Base-by-base conservation (phyloP, 768 basidiomycete genomes). In the Xerocomus brunneocitrinus region DNA sequence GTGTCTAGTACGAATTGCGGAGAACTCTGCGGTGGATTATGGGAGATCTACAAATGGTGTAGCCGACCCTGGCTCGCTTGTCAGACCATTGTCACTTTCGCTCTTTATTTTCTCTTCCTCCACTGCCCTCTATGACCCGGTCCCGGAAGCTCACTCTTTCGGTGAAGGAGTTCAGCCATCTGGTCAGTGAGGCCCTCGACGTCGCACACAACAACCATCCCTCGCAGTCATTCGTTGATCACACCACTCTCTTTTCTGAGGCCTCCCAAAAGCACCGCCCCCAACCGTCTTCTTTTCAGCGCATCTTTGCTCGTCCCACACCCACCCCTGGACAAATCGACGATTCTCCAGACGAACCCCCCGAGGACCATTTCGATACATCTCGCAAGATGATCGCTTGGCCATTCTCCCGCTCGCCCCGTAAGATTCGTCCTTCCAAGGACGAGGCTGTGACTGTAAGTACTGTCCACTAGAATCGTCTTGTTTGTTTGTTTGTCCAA, bases 111-210 rank as follows among this genome's bases (percentile, higher is more conserved):
- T 36, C 42, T 36, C 53, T n/a, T 48, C 49, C 34, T 28, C 39
- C 45, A 34, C 25, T 36, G 3, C 8, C 51, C 47, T 42, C 49
- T 56, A 68, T 68, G 66, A 58, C 67, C 55, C 58, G 67, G 47
- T 51, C 64, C 5, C 58, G 62, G 30, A 67, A 64, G 49, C 40
- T 57, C 52, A 67, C 69, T 24, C 57, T 68, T 51, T 54, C 67
- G 4, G 35, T 71, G 49, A 67, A 52, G 42, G 69, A 69, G 58
- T 71, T 71, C 38, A 71, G 64, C 56, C 68, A 67, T 53, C 63
- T 71, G 60, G 58, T 71, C 55, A 58, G 60, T 61, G 69, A 69
- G 61, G 70, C 69, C 19, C 62, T 67, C 12, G 68, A 71, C 52
- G 35, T 62, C 25, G 42, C 53, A 14, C 42, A 49, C 32, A 32